Conservation (phyloP, 1,284 basidiomycete species). For the Rhodotorula sp. region DNA sequence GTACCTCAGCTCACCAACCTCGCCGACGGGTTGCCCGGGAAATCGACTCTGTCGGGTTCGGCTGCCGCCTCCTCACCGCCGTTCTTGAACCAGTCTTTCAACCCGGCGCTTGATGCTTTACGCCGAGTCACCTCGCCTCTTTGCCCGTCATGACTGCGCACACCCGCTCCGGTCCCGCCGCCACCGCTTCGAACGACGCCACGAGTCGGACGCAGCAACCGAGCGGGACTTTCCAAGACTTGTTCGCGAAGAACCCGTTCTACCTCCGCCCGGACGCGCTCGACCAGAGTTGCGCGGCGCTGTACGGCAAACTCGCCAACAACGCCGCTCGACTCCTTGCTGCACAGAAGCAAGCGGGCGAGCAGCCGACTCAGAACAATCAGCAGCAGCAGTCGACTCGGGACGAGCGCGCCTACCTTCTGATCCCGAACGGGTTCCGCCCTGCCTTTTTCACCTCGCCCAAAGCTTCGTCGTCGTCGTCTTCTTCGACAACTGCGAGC, state of each 20-base stretch:
- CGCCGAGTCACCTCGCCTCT: conserved; percentile 25
- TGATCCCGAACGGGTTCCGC: conserved; percentile 37
- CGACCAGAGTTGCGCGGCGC: conserved; percentile 40
- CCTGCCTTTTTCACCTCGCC: conserved; percentile 41
- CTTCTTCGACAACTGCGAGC: background rate
- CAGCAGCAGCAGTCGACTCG: background rate
- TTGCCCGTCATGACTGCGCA: conserved; percentile 33
- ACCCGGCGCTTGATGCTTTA: conserved; percentile 42
- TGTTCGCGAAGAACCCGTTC: conserved; percentile 44
- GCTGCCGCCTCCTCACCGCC: conserved; percentile 3
- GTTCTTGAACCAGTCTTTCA: conserved; percentile 34
- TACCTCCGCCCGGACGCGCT: conserved; percentile 37
- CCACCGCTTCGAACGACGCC: background rate
- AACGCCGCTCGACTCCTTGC: conserved; percentile 40
- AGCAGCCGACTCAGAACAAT: background rate
- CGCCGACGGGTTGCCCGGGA: conserved; percentile 31
- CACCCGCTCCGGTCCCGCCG: conserved; percentile 15
- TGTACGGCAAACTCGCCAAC: conserved; percentile 43
- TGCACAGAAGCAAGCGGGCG: conserved; percentile 25
- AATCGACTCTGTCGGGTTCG: conserved; percentile 6
- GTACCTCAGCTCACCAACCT: conserved; percentile 22
- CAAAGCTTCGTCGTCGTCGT: conserved; percentile 8
- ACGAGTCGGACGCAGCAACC: too few species aligned
- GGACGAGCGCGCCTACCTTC: conserved; percentile 10
- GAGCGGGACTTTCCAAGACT: conserved; percentile 36